These are phyloP conservation scores for Backusella australiensis DNA, from an alignment of 192 early-diverging fungal genomes.

Conservation along the genomic window DNA sequence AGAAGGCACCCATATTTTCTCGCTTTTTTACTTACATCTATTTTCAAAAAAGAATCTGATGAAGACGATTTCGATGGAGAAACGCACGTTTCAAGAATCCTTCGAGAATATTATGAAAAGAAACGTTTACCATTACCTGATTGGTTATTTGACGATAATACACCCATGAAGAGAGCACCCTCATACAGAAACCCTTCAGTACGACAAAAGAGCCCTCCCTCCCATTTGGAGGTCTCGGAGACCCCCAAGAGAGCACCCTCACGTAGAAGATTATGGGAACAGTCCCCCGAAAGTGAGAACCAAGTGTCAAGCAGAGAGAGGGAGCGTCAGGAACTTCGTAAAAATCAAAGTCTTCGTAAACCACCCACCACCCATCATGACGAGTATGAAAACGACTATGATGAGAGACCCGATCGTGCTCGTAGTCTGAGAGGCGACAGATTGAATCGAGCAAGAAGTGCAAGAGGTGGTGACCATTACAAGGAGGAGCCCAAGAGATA, in stretches of 20 bases:
- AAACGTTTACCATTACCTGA: slow-evolving; percentile 36
- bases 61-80: slow-evolving; percentile 54
- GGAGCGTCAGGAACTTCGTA: slow-evolving; percentile 12
- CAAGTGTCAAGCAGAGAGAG: slow-evolving; percentile 11
- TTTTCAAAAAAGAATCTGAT: slow-evolving; percentile 48
- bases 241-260: slow-evolving; percentile 8
- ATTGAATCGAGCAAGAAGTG: background rate
- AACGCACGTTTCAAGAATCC: slow-evolving; percentile 46
- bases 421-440: background rate
- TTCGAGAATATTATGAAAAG: slow-evolving; percentile 55
- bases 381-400: background rate
- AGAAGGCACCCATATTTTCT: background rate
- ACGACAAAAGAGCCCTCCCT: background rate
- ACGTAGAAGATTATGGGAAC: slow-evolving; percentile 12
- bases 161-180: background rate
- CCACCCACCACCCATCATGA: background rate
- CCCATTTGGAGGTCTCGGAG: background rate
- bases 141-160: slow-evolving; percentile 27
- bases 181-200: background rate
- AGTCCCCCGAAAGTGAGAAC: background rate
- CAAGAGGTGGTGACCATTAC: background rate
- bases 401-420: background rate
- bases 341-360: background rate
- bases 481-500: slow-evolving; percentile 1
- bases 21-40: background rate